Percentiles rank a stretch among this genome's conserved stretches.
Evolutionary conservation across 1,284 basidiomycete species (phyloP).

Genomic region (Caloboletus inedulis): DNA sequence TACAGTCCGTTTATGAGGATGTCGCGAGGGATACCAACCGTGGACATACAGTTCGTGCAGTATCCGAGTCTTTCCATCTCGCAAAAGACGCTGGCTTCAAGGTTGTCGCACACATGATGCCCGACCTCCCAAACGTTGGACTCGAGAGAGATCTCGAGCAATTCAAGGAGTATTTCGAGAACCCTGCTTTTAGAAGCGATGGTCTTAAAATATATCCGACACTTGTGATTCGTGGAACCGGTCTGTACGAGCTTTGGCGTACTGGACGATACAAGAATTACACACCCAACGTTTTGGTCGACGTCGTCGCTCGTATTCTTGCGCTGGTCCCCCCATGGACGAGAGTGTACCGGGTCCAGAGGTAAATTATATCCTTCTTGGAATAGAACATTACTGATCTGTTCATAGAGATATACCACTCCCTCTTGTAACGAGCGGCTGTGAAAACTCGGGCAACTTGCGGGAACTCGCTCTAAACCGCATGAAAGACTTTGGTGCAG

Average conservation of each 20-base stretch:
- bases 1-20: conserved; percentile 99
- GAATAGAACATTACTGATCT: conserved; percentile 2
- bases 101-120: conserved; percentile 99
- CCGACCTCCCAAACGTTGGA: conserved; percentile 95
- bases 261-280: conserved; percentile 99
- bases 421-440: conserved; percentile 92
- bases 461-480: conserved; percentile 94
- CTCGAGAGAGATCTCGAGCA: conserved; percentile 97
- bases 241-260: conserved; percentile 94
- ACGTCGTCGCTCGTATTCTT: conserved; percentile 94
- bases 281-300: conserved; percentile 96
- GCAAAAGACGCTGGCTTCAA: conserved; percentile 99
- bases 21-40: conserved; percentile 98
- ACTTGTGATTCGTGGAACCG: conserved; percentile 96
- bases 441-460: conserved; percentile 96
- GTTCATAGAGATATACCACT: conserved; percentile 85
- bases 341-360: conserved; percentile 94
- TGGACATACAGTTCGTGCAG: conserved; percentile 96
- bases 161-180: conserved; percentile 99
- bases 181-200: conserved; percentile 95
- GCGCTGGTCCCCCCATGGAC: conserved; percentile 99
- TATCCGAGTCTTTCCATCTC: conserved; percentile 96
- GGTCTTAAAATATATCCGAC: conserved; percentile 99
- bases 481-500: conserved; percentile 99
- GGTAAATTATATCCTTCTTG: conserved; percentile 42